Evolutionary conservation across 768 basidiomycete genomes (phyloP).

Genomic region (Amanita pseudoporphyria): DNA sequence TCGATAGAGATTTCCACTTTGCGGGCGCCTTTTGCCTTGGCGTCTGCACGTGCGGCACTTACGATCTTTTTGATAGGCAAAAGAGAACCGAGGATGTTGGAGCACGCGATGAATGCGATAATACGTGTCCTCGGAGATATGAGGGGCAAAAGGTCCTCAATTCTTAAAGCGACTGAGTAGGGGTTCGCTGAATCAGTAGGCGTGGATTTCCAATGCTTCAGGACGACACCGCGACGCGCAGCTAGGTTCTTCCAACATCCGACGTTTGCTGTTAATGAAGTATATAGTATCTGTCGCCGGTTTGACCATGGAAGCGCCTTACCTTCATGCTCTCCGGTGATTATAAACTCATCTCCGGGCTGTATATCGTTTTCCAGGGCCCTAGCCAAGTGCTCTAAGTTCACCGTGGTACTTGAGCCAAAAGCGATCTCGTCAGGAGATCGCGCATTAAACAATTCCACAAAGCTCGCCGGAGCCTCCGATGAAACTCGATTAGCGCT

Average conservation of each 20-base stretch:
- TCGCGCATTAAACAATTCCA: constrained; percentile 55
- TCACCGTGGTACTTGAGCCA: constrained; percentile 56
- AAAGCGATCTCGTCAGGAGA: constrained; percentile 56
- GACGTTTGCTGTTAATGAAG: constrained; percentile 43
- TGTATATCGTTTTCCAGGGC: constrained; percentile 46
- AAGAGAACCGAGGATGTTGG: constrained; percentile 64
- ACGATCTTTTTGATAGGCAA: constrained; percentile 52
- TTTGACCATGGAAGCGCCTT: constrained; percentile 4
- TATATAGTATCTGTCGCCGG: neutral
- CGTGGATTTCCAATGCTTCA: constrained; percentile 52
- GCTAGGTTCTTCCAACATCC: constrained; percentile 76
- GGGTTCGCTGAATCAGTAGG: constrained; percentile 47
- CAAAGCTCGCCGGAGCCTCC: constrained; percentile 41
- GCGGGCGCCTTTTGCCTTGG: constrained; percentile 38
- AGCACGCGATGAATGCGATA: constrained; percentile 65
- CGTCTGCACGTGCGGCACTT: constrained; percentile 38
- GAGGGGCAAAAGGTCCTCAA: constrained; percentile 50
- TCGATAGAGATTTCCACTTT: constrained; percentile 66
- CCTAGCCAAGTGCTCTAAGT: constrained; percentile 60
- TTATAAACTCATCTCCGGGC: constrained; percentile 61
- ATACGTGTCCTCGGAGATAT: constrained; percentile 59
- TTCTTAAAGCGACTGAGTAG: constrained; percentile 48
- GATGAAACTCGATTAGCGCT: constrained; percentile 40
- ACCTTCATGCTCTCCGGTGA: constrained; percentile 82
- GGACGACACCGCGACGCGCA: constrained; percentile 35